Evolutionary conservation across 352 stramenopile species (phyloP).

Genomic region (Globisporangium abappressorium): DNA sequence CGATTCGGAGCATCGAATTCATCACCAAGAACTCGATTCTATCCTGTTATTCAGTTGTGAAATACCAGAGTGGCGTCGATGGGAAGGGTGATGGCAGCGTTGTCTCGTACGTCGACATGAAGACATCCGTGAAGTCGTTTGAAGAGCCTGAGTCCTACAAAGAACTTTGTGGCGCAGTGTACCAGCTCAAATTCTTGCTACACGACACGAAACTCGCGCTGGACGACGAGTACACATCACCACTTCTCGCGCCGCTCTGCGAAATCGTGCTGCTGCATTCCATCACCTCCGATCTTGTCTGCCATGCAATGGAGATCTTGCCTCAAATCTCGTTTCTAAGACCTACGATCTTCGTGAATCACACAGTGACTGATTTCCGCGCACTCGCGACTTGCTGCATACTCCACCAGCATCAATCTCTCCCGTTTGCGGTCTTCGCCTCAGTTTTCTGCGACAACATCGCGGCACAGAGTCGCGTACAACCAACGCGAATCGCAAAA

Average conservation of each 20-base stretch:
- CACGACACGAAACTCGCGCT: conserved; percentile 19
- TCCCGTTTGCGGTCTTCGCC: conserved; percentile 18
- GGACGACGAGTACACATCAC: conserved; percentile 16
- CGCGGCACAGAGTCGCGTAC: neutral
- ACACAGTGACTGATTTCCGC: conserved; percentile 15
- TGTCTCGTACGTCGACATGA: conserved; percentile 4
- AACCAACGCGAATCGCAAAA: neutral
- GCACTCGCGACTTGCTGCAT: conserved; percentile 23
- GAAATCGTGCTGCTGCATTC: conserved; percentile 26
- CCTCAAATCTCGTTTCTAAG: conserved; percentile 28
- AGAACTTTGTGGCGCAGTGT: conserved; percentile 18
- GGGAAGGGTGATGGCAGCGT: neutral
- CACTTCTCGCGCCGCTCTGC: conserved; percentile 21
- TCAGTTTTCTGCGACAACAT: conserved; percentile 10
- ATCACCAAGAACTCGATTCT: conserved; percentile 7
- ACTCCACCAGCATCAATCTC: conserved; percentile 23
- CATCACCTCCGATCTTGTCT: conserved; percentile 21
- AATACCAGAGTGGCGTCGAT: neutral
- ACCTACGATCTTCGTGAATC: conserved; percentile 15
- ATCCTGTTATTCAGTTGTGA: neutral
- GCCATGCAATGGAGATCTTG: conserved; percentile 22
- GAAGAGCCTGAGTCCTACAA: conserved; percentile 13
- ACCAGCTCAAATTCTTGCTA: conserved; percentile 22
- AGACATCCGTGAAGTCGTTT: neutral
- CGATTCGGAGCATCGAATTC: neutral